A percentile compares a stretch with the other conserved stretches of the same genome.
Conservation (phyloP, 2,329 filamentous ascomycete species). For the Colletotrichum sp. region DNA sequence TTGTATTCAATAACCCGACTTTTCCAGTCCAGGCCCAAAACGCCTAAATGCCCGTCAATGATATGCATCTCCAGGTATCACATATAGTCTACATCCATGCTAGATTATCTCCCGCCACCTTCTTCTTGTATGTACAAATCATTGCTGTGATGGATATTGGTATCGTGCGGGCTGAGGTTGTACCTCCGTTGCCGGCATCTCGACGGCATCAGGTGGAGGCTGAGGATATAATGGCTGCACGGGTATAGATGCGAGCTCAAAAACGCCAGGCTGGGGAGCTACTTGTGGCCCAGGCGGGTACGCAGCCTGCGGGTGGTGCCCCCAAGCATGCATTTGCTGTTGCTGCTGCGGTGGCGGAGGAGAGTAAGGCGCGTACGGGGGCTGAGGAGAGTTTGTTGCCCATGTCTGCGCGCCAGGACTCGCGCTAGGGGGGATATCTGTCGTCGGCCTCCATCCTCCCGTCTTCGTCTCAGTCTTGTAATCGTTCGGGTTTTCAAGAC, state of each 20-base stretch:
- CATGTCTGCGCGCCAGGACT: constrained; percentile 15
- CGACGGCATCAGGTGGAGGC: constrained; percentile 1
- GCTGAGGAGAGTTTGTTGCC: neutral
- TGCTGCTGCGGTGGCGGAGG: neutral
- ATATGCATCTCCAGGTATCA: neutral
- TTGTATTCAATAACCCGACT: neutral
- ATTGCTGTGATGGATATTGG: neutral
- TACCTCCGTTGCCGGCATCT: constrained; percentile 22
- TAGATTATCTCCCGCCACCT: neutral
- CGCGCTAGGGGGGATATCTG: neutral
- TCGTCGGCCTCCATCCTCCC: neutral
- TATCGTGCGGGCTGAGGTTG: neutral
- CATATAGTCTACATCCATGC: neutral
- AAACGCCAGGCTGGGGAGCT: constrained; percentile 7
- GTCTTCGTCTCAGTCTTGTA: constrained; percentile 4
- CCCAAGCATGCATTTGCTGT: constrained; percentile 4
- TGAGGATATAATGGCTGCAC: neutral
- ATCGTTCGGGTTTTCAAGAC: neutral
- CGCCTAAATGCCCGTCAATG: neutral
- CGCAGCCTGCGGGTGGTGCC: constrained; percentile 5
- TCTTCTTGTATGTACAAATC: neutral
- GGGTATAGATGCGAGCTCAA: constrained; percentile 21
- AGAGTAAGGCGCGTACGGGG: neutral
- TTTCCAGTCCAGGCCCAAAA: neutral
- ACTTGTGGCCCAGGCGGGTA: neutral